Evolutionary conservation across 495 filamentous ascomycete genomes (phyloP).

Genomic region (Terfezia boudieri): DNA sequence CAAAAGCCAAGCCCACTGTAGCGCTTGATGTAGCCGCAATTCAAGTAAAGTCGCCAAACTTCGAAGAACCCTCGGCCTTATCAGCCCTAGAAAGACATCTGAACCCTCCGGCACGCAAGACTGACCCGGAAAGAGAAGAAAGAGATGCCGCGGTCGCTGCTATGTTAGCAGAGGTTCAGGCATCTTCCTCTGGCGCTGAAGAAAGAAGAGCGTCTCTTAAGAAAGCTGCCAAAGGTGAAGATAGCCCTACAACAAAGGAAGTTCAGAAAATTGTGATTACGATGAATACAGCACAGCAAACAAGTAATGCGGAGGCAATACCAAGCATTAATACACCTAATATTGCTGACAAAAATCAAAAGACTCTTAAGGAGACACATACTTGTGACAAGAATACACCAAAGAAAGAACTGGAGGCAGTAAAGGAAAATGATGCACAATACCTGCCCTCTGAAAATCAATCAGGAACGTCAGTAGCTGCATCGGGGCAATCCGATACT

Average conservation of each 20-base stretch:
- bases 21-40: too few species aligned
- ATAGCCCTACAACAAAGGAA: background rate
- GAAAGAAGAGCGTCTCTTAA: background rate
- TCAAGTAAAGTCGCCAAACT: too few species aligned
- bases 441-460: background rate
- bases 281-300: background rate
- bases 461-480: background rate
- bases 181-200: background rate
- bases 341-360: background rate
- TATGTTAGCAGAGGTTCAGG: background rate
- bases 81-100: background rate
- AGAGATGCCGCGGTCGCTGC: background rate
- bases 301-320: background rate
- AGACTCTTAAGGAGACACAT: background rate
- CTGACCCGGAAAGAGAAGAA: background rate
- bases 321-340: background rate
- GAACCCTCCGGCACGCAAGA: background rate
- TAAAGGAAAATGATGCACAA: background rate
- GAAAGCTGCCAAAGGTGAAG: background rate
- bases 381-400: background rate
- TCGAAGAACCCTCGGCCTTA: background rate
- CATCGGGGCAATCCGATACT: background rate
- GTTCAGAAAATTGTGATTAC: background rate
- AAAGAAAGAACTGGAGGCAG: background rate
- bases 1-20: too few species aligned